A percentile compares a stretch with the other conserved stretches of the same genome.
Conservation (phyloP, 2,329 filamentous ascomycete genomes). For the Aspergillus unguis region DNA sequence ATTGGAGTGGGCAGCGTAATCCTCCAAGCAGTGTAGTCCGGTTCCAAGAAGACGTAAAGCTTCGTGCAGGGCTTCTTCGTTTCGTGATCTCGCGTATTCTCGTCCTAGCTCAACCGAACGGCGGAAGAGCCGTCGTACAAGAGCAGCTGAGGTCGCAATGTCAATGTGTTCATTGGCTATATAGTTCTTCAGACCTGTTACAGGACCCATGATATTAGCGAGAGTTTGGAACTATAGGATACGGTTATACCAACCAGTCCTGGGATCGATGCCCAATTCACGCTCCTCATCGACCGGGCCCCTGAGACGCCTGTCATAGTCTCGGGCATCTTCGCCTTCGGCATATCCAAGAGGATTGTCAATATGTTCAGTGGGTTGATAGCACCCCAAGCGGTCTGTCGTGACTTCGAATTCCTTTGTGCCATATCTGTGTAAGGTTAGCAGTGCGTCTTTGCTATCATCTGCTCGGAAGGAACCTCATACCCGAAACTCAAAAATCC, state of each 20-base stretch:
- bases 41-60: constrained; percentile 83
- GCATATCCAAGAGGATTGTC: constrained; percentile 80
- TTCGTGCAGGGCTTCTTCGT: constrained; percentile 79
- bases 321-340: constrained; percentile 78
- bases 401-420: constrained; percentile 85
- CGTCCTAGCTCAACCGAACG: constrained; percentile 77
- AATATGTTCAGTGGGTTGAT: constrained; percentile 79
- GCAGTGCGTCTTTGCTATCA: background rate
- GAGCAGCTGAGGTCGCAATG: constrained; percentile 77
- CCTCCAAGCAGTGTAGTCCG: constrained; percentile 84
- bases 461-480: background rate
- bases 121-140: constrained; percentile 71
- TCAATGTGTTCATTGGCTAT: constrained; percentile 78
- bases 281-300: constrained; percentile 73
- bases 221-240: background rate
- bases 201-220: background rate
- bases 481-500: constrained; percentile 87
- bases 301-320: constrained; percentile 77
- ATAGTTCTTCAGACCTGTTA: constrained; percentile 76
- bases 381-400: constrained; percentile 72
- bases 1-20: constrained; percentile 92
- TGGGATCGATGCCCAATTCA: constrained; percentile 74
- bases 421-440: constrained; percentile 44
- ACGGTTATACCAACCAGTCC: constrained; percentile 52
- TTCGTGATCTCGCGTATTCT: constrained; percentile 62